Percentiles rank a stretch among this genome's conserved stretches.
Conservation (phyloP, 108 stramenopile species). For the Mayamaea pseudoterrestris region DNA sequence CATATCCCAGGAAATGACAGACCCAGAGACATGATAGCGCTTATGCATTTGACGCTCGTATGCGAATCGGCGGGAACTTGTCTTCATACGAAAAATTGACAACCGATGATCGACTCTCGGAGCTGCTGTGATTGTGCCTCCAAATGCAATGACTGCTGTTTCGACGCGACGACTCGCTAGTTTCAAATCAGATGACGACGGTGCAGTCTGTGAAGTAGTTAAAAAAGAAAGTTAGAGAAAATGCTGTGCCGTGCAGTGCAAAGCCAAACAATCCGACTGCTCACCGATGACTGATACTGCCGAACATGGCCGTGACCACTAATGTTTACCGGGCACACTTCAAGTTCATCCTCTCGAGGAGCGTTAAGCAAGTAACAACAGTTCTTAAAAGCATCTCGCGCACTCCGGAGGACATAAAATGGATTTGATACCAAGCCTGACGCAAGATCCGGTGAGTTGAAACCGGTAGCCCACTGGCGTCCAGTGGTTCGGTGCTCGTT, state of each 20-base stretch:
- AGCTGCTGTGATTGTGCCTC: conserved; percentile 28
- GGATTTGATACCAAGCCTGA: conserved; percentile 17
- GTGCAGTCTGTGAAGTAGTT: background rate
- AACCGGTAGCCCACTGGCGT: too few species aligned
- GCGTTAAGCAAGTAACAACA: conserved; percentile 38
- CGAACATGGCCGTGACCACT: conserved; percentile 3
- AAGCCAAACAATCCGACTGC: background rate
- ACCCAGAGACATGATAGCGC: conserved; percentile 46
- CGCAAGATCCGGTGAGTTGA: too few species aligned
- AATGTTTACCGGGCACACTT: conserved; percentile 12
- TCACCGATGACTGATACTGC: background rate
- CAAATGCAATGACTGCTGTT: conserved; percentile 60
- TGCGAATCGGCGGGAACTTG: background rate
- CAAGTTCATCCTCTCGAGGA: conserved; percentile 6
- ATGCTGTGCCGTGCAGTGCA: background rate
- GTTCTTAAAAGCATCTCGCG: conserved; percentile 26
- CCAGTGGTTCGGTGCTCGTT: too few species aligned
- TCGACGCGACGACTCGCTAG: conserved; percentile 48
- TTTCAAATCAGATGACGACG: conserved; percentile 16
- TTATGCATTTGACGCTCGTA: conserved; percentile 38
- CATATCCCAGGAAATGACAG: conserved; percentile 62
- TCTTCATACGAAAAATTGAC: conserved; percentile 15
- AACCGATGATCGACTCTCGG: background rate
- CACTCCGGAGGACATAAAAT: conserved; percentile 19
- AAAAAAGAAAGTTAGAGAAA: background rate